These are phyloP conservation scores for Cryphonectria nitschkei DNA, from an alignment of 2,329 filamentous ascomycete species.

Conservation along the genomic window DNA sequence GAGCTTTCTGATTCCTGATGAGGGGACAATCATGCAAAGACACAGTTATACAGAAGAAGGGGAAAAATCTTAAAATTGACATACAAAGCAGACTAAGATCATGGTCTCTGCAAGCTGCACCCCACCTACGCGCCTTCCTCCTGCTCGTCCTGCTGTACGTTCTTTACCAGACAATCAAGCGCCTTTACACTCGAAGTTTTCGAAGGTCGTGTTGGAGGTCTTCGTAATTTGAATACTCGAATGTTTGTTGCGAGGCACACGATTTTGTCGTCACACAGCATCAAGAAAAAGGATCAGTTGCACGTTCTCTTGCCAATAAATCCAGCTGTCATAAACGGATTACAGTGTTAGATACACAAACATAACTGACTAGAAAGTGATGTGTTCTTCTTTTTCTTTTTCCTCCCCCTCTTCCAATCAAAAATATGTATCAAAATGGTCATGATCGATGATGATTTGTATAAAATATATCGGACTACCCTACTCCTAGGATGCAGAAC, in stretches of 20 bases:
- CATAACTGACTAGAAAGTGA: neutral
- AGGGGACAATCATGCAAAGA: neutral
- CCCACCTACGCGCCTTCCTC: neutral
- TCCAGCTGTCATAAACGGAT: neutral
- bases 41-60: neutral
- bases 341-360: neutral
- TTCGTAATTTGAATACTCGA: too few relatives aligned
- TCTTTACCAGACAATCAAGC: neutral
- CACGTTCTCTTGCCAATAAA: neutral
- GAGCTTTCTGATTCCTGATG: neutral
- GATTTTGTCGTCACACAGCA: neutral
- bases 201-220: neutral
- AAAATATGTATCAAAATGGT: neutral
- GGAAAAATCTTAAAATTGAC: conserved; percentile 3
- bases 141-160: neutral
- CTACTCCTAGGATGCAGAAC: too few relatives aligned
- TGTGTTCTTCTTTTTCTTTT: neutral
- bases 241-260: neutral
- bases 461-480: too few relatives aligned
- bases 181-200: neutral
- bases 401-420: too few relatives aligned
- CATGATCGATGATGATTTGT: neutral
- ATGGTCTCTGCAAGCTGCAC: too few relatives aligned
- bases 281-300: neutral
- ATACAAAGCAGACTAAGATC: neutral